phyloP scores from a whole-genome alignment of 1,284 basidiomycete genomes.

The Ganoderma multipileum region DNA sequence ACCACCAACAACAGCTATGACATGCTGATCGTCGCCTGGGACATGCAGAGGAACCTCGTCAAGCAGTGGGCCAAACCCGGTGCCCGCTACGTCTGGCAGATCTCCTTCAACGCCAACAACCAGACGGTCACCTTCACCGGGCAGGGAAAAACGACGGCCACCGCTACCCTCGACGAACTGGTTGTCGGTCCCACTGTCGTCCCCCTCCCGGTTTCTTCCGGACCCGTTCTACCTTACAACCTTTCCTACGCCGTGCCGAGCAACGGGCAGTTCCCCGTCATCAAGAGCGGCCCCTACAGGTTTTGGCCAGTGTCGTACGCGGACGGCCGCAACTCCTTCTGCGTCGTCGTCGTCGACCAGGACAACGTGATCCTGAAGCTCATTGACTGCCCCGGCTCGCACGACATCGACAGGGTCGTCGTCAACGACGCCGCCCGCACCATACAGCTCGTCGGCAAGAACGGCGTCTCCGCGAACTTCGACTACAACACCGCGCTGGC shows the following conservation, averaged over 20 bases:
- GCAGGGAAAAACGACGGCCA: too few relatives aligned
- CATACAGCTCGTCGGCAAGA: background rate
- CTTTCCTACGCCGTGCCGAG: background rate
- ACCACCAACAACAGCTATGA: background rate
- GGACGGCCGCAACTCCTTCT: background rate
- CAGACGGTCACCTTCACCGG: slow-evolving; percentile 3
- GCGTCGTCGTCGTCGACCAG: slow-evolving; percentile 1
- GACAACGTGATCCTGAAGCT: slow-evolving; percentile 2
- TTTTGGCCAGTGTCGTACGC: background rate
- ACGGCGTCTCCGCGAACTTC: background rate
- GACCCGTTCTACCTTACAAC: background rate
- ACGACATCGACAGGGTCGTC: background rate
- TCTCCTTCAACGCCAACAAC: background rate
- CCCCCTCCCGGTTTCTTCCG: background rate
- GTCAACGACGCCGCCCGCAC: background rate
- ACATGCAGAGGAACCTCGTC: background rate
- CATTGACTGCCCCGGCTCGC: slow-evolving; percentile 1
- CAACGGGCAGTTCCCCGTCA: background rate
- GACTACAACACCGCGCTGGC: background rate
- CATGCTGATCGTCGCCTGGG: slow-evolving; percentile 3
- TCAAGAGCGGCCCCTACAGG: background rate
- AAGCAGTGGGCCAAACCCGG: background rate
- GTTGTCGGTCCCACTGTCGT: background rate
- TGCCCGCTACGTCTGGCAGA: background rate
- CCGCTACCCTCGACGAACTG: background rate